Evolutionary conservation across 2,329 filamentous ascomycete species (phyloP).

Genomic region (Sarocladium strictum): DNA sequence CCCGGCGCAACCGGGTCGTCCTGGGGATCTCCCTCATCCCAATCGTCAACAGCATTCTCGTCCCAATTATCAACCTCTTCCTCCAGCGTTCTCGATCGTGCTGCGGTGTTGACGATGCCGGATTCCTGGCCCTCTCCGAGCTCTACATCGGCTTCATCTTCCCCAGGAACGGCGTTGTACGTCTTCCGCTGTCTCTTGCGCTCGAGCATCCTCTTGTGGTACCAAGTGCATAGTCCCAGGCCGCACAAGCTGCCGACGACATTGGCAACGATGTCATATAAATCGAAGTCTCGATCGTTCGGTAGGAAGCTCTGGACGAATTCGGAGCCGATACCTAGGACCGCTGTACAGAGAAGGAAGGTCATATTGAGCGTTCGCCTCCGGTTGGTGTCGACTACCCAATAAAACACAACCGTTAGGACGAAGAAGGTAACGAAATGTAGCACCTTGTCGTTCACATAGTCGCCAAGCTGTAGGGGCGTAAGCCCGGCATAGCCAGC

Average conservation of each 20-base stretch:
- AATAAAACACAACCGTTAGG: conserved; percentile 87
- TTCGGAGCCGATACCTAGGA: conserved; percentile 67
- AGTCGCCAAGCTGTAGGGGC: conserved; percentile 44
- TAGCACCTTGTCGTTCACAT: conserved; percentile 83
- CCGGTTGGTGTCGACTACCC: conserved; percentile 87
- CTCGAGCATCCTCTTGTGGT: conserved; percentile 93
- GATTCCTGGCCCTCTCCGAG: conserved; percentile 67
- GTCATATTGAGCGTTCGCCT: conserved; percentile 81
- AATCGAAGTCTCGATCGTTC: conserved; percentile 66
- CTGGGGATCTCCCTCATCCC: conserved; percentile 44
- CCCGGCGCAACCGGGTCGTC: background rate
- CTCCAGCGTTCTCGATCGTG: conserved; percentile 47
- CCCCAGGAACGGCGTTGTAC: conserved; percentile 64
- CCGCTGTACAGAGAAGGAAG: conserved; percentile 69
- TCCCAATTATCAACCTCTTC: conserved; percentile 92
- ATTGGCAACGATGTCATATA: conserved; percentile 85
- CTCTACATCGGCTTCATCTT: conserved; percentile 64
- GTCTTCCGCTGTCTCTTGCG: conserved; percentile 68
- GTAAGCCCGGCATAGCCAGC: conserved; percentile 78
- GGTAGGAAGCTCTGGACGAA: conserved; percentile 70
- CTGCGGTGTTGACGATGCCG: conserved; percentile 44
- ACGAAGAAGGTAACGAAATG: conserved; percentile 87
- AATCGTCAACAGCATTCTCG: conserved; percentile 63
- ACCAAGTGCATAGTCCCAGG: conserved; percentile 75
- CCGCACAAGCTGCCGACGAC: conserved; percentile 69